Evolutionary conservation across 1,284 basidiomycete genomes (phyloP).

Genomic region (Cutaneotrichosporon mucoides): DNA sequence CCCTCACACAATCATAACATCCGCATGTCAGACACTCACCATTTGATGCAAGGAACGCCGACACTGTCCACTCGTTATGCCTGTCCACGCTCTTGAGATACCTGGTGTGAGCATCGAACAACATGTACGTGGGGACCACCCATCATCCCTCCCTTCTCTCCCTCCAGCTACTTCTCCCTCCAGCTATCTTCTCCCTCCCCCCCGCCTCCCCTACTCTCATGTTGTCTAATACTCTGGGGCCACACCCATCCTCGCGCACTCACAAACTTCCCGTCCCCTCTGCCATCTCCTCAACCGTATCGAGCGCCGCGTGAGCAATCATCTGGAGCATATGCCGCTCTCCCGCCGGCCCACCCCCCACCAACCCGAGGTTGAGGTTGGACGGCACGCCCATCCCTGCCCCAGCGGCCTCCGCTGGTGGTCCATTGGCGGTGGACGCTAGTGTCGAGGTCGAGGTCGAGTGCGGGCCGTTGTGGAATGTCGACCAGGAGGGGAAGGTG

Average conservation of each 20-base stretch:
- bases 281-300: slow-evolving; percentile 86
- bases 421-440: too few relatives aligned
- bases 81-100: slow-evolving; percentile 88
- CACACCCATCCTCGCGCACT: slow-evolving; percentile 35
- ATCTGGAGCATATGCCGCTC: slow-evolving; percentile 93
- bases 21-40: slow-evolving; percentile 58
- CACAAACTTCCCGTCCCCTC: slow-evolving; percentile 79
- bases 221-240: too few relatives aligned
- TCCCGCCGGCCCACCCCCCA: slow-evolving; percentile 23
- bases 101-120: slow-evolving; percentile 52
- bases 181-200: not conserved
- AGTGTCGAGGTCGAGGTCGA: too few relatives aligned
- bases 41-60: slow-evolving; percentile 85
- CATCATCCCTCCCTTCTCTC: too few relatives aligned
- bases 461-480: slow-evolving; percentile 27
- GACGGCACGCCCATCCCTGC: not conserved
- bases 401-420: too few relatives aligned
- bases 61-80: slow-evolving; percentile 96
- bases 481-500: slow-evolving; percentile 47
- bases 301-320: slow-evolving; percentile 89
- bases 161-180: not conserved
- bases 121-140: too few relatives aligned
- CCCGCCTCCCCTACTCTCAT: not conserved
- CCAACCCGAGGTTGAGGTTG: slow-evolving; percentile 11
- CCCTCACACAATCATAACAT: too few relatives aligned